Conservation (phyloP, 331 rosid species). For the Malus hybrid region DNA sequence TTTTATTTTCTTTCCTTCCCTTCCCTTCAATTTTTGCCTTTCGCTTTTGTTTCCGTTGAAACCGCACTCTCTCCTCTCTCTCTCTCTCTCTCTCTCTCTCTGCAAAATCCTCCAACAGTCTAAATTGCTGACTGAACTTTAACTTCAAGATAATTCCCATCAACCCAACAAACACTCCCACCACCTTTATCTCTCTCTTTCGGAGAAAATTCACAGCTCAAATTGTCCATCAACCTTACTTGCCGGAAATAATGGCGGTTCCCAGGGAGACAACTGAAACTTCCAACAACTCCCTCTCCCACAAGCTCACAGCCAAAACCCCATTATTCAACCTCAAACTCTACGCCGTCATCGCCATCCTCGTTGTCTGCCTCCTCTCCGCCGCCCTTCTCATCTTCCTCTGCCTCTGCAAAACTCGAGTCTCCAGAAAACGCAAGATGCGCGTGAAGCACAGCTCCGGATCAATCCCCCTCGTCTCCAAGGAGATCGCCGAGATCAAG, state of each 20-base stretch:
- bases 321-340: slow-evolving; percentile 40
- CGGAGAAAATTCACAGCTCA: neutral
- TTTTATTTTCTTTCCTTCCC: slow-evolving; percentile 2
- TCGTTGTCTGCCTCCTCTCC: slow-evolving; percentile 25
- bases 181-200: slow-evolving; percentile 11
- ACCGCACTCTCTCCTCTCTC: slow-evolving; percentile 12
- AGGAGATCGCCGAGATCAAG: slow-evolving; percentile 69
- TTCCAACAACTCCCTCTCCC: slow-evolving; percentile 25
- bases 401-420: slow-evolving; percentile 39
- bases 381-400: slow-evolving; percentile 38
- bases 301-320: slow-evolving; percentile 27
- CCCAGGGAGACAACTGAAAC: slow-evolving; percentile 22
- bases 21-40: slow-evolving; percentile 7
- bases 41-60: slow-evolving; percentile 53
- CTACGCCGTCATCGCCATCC: slow-evolving; percentile 37
- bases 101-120: slow-evolving; percentile 3
- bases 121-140: neutral
- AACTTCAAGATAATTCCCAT: slow-evolving; percentile 1
- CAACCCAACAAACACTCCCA: slow-evolving; percentile 11
- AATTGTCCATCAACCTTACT: neutral
- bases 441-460: slow-evolving; percentile 76
- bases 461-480: slow-evolving; percentile 60
- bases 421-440: slow-evolving; percentile 25
- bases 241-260: slow-evolving; percentile 49
- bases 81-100: neutral